Conservation (phyloP, 352 stramenopile genomes). For the Stephanocyclus meneghinianus region DNA sequence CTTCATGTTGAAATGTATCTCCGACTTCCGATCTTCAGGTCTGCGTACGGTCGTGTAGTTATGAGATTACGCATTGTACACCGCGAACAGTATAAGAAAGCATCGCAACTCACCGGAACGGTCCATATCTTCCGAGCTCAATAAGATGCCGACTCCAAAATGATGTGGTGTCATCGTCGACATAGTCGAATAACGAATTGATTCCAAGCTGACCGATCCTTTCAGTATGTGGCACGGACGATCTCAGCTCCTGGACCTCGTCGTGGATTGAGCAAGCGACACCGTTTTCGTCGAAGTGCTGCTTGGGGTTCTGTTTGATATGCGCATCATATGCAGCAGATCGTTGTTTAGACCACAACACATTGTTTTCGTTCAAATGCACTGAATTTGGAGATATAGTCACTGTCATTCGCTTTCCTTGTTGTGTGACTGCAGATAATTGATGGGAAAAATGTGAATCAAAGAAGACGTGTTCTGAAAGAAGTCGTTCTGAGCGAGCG, state of each 20-base stretch:
- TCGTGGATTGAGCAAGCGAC: conserved; percentile 29
- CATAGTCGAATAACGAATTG: conserved; percentile 46
- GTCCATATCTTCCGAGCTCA: conserved; percentile 57
- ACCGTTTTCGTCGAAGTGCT: conserved; percentile 37
- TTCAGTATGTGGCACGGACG: conserved; percentile 11
- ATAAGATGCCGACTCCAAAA: conserved; percentile 47
- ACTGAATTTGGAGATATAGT: not conserved
- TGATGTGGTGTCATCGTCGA: conserved; percentile 20
- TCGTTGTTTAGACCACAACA: conserved; percentile 2
- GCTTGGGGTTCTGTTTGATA: not conserved
- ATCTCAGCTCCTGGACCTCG: conserved; percentile 31
- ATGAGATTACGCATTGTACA: not conserved
- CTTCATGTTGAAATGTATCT: conserved; percentile 63
- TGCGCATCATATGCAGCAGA: not conserved
- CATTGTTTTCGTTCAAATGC: not conserved
- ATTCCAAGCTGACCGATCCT: conserved; percentile 54
- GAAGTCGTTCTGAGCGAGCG: conserved; percentile 16
- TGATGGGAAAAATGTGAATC: not conserved
- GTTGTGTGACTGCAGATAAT: not conserved
- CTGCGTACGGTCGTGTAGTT: not conserved
- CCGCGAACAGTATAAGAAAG: not conserved
- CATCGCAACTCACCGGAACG: conserved; percentile 20
- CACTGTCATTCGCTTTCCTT: not conserved
- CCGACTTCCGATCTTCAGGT: conserved; percentile 55
- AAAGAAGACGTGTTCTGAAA: conserved; percentile 26